Base-by-base conservation (phyloP, 768 basidiomycete genomes). In the Lyophyllum shimeji region DNA sequence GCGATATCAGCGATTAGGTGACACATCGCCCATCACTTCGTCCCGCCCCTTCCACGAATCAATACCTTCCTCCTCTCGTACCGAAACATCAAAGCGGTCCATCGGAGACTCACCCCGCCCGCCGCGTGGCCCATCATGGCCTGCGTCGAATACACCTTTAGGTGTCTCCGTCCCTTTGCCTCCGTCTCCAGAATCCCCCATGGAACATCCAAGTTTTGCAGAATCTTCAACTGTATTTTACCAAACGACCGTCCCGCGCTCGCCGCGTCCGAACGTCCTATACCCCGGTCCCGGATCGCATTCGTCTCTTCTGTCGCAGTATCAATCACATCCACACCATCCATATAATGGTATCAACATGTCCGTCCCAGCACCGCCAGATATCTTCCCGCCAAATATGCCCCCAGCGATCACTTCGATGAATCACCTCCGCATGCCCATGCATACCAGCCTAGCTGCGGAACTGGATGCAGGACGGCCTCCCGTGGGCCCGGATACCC, bases 141-240 rank as follows among this genome's bases (percentile, higher is more conserved):
- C 73, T 20, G 72, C 77, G 17, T 73, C 78, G 17, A 67, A 72
- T 45, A 69, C 75, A 31, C 60, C 62, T 18, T 55, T 72, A 7
- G 73, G 74, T 62, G 64, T 76, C 44, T 66, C 69, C 27, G 71
- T 72, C 7, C 76, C 81, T 20, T 69, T 78, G 60, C 76, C 82
- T 18, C 77, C 82, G 33, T 83, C 83, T 47, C 76, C 83, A 13
- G 76, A 75, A 58, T 71, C 74, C 56, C 69, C 77, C 20, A 61
- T 67, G 55, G 68, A 70, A 12, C 42, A 51, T 21, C 69, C 53
- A 68, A 67, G 33, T 60, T 71, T 65, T 65, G 63, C 74, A 55
- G 80, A 80, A 66, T 64, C 78, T 62, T 73, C 79, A 60, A 85
- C 82, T 81, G 83, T 87, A 80, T 87, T 76, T 73, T 87, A 86